phyloP scores from a whole-genome alignment of 768 basidiomycete species.

The Hericium alpestre region DNA sequence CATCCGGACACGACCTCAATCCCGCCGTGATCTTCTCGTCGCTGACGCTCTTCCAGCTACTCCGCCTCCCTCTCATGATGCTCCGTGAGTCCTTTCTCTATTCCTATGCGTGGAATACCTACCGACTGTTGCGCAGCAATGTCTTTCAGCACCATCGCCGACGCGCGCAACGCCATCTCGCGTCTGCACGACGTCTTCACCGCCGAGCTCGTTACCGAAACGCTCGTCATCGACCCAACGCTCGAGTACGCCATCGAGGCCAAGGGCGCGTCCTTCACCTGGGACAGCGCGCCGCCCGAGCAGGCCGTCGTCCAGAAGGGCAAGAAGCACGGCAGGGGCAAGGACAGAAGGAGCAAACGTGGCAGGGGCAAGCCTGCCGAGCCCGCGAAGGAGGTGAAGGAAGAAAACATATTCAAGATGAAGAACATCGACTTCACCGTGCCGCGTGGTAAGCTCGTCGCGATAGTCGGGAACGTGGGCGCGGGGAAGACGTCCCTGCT shows the following conservation, averaged over 20 bases:
- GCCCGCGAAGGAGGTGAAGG: constrained; percentile 21
- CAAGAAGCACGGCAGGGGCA: constrained; percentile 15
- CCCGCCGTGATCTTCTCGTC: constrained; percentile 77
- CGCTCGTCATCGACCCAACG: constrained; percentile 39
- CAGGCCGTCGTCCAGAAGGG: constrained; percentile 16
- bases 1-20: constrained; percentile 55
- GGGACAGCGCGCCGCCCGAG: constrained; percentile 70
- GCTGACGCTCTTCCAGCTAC: constrained; percentile 73
- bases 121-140: constrained; percentile 31
- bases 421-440: constrained; percentile 54
- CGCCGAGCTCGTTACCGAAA: constrained; percentile 64
- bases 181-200: constrained; percentile 77
- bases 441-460: constrained; percentile 68
- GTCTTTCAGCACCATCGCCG: constrained; percentile 69
- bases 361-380: constrained; percentile 1
- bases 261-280: constrained; percentile 65
- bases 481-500: constrained; percentile 60
- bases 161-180: constrained; percentile 70
- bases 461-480: constrained; percentile 75
- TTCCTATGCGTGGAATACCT: background rate
- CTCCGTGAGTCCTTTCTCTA: constrained; percentile 26
- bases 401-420: constrained; percentile 49
- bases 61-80: constrained; percentile 76
- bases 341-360: constrained; percentile 3
- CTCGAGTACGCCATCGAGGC: constrained; percentile 60